Conservation (phyloP, 2,329 filamentous ascomycete genomes). For the Plenodomus tracheiphilus region DNA sequence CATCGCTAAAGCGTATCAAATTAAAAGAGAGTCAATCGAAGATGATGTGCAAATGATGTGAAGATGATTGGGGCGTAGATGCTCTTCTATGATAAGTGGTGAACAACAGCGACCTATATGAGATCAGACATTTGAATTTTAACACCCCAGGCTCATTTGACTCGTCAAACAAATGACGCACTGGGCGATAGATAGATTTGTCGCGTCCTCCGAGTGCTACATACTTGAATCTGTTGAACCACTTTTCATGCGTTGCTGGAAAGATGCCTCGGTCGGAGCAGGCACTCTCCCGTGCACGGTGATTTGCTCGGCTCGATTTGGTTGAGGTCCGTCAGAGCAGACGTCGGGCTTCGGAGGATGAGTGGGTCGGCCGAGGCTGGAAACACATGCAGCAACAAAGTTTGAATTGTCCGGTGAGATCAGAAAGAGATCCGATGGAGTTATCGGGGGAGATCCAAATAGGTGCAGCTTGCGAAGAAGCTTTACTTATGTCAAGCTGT, state of each 20-base stretch:
- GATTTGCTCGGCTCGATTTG: conserved; percentile 15
- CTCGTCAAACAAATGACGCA: conserved; percentile 16
- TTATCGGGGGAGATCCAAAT: not conserved
- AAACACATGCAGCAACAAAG: not conserved
- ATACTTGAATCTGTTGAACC: conserved; percentile 6
- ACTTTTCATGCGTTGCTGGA: conserved; percentile 6
- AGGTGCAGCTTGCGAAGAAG: not conserved
- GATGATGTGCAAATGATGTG: not conserved
- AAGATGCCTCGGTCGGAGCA: conserved; percentile 27
- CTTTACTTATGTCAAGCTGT: not conserved
- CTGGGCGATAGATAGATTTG: conserved; percentile 2
- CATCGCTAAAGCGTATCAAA: conserved; percentile 7
- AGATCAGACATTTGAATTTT: not conserved
- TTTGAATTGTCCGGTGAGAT: not conserved
- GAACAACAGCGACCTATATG: conserved; percentile 4
- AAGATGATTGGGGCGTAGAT: too few species aligned
- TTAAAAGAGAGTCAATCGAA: not conserved
- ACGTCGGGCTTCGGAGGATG: not conserved
- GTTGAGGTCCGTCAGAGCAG: not conserved
- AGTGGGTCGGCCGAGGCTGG: not conserved
- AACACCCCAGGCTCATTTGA: conserved; percentile 1
- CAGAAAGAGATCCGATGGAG: not conserved
- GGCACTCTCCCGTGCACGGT: conserved; percentile 4
- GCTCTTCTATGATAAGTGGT: not conserved
- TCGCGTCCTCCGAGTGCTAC: conserved; percentile 13